Conservation (phyloP, 495 filamentous ascomycete species). For the Echria macrotheca region DNA sequence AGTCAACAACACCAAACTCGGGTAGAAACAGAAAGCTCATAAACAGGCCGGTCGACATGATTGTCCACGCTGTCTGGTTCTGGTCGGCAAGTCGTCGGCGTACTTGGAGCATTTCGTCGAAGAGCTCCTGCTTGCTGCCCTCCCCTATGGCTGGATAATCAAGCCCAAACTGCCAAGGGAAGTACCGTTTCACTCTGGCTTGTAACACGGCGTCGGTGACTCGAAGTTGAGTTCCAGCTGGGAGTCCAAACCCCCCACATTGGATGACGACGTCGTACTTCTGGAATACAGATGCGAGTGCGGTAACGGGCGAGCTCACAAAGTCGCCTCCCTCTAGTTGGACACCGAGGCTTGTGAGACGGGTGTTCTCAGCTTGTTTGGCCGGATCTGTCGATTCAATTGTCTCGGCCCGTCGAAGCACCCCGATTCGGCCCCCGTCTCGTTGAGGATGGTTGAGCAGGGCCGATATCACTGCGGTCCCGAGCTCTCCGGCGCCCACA, state of each 20-base stretch:
- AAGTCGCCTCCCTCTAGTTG: constrained; percentile 45
- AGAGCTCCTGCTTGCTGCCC: constrained; percentile 51
- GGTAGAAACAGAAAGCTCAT: constrained; percentile 57
- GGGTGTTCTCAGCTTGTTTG: constrained; percentile 20
- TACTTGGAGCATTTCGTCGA: constrained; percentile 58
- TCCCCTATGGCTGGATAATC: constrained; percentile 57
- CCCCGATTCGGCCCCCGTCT: constrained; percentile 26
- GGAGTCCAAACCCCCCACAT: constrained; percentile 49
- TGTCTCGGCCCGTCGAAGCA: constrained; percentile 46
- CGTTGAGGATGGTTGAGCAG: not conserved
- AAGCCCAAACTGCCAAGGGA: constrained; percentile 65
- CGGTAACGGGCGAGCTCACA: constrained; percentile 23
- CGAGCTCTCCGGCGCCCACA: constrained; percentile 13
- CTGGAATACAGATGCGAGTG: constrained; percentile 41
- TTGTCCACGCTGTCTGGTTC: constrained; percentile 44
- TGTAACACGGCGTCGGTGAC: constrained; percentile 45
- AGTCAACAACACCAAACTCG: constrained; percentile 51
- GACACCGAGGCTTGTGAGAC: constrained; percentile 32
- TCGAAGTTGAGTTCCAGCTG: constrained; percentile 47
- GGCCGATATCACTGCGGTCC: not conserved
- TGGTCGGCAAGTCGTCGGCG: constrained; percentile 47
- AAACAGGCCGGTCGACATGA: constrained; percentile 60
- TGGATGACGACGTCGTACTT: constrained; percentile 49
- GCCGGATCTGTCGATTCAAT: constrained; percentile 31
- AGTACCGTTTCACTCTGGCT: constrained; percentile 40